Base-by-base conservation (phyloP, 345 rosid species). In the Combretum micranthum region DNA sequence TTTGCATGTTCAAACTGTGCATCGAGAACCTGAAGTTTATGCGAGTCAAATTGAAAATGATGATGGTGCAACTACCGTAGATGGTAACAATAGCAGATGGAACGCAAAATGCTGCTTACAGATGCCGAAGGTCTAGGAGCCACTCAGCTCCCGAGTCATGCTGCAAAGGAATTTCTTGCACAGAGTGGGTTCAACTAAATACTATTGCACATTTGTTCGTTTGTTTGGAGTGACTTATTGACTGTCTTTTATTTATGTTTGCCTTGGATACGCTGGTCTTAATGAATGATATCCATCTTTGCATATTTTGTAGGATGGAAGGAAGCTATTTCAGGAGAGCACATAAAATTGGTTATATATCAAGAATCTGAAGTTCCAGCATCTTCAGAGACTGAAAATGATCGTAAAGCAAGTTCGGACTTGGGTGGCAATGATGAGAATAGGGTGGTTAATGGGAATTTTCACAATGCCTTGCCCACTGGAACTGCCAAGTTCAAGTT, bases 101-200 rank as follows among this genome's bases (percentile, higher is more conserved):
- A 39, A 55, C 52, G 63, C 61, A 32, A 58, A 42, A 53, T 56
- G 45, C 57, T 50, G 7, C 42, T 22, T 21, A 42, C 50, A 23
- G 72, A 67, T 14, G 44, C 26, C 37, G 50, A 57, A 25, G 52
- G 15, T 44, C 70, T 72, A 13, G 82, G 74, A 61, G 57, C 59
- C 60, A 44, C 61, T 67, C 83, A 56, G 52, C 77, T 85, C 55
- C 72, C 87, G 44, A 66, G 75, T 64, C 64, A 69, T 17, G 82
- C 80, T 67, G 99, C 90, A 47, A 77, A 70, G 76, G 73, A 75
- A 54, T 85, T 90, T 71, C 99, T 93, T 66, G 77, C 86, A 8
- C 72, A 75, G 65, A 87, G 99, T 90, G 79, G 75, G 90, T 64
- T 59, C 2, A 10, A 15, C 45, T 15, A 0, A 15, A 53, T 37